Conservation (phyloP, 164 flowering plant genomes). For the Berberis vulgaris region DNA sequence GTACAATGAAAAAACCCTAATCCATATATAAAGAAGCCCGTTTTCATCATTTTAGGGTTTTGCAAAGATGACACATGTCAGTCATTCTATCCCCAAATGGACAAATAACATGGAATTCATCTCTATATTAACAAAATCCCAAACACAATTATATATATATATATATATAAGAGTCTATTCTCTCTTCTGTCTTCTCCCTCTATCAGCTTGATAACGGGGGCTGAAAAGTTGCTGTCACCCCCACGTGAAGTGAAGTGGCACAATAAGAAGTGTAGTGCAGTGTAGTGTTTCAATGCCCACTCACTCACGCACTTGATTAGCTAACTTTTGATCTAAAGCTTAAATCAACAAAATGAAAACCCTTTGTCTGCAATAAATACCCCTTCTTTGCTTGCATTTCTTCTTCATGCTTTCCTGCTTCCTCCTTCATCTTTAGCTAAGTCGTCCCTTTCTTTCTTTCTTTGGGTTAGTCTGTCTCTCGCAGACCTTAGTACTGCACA, state of each 20-base stretch:
- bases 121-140: too few species aligned
- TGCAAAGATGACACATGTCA: too few species aligned
- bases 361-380: slow-evolving; percentile 27
- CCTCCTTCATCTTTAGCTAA: background rate
- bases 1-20: too few species aligned
- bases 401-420: background rate
- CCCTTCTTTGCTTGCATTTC: background rate
- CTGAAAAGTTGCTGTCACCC: slow-evolving; percentile 17
- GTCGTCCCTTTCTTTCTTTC: slow-evolving; percentile 1
- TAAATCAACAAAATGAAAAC: slow-evolving; percentile 9
- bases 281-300: slow-evolving; percentile 6
- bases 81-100: too few species aligned
- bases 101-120: background rate
- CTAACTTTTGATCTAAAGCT: slow-evolving; percentile 7
- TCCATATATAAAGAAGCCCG: too few species aligned
- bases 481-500: too few species aligned
- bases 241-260: slow-evolving; percentile 33
- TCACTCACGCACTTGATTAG: slow-evolving; percentile 10
- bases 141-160: too few species aligned
- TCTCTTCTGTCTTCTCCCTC: slow-evolving; percentile 6
- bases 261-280: background rate
- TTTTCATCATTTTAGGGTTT: too few species aligned
- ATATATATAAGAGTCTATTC: too few species aligned
- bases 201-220: slow-evolving; percentile 7
- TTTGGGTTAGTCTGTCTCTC: slow-evolving; percentile 3